Base-by-base conservation (phyloP, 2,329 filamentous ascomycete species). In the Trichophyton simii region DNA sequence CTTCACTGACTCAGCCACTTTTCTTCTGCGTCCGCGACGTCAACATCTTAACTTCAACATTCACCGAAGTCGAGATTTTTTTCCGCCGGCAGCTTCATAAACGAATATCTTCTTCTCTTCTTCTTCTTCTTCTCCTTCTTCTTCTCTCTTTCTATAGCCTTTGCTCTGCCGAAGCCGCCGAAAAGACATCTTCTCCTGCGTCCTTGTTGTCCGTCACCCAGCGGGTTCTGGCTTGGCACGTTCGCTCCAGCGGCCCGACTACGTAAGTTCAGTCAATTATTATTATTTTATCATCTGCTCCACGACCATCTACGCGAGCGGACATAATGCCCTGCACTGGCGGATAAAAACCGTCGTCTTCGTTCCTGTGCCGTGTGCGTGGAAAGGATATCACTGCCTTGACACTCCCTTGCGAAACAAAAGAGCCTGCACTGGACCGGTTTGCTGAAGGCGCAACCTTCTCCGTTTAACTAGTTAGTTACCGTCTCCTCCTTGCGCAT, bases 181-280 rank as follows among this genome's bases (percentile, higher is more conserved):
- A 3, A 22, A 52, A 52, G 46, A 13, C 22, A 52, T 52, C 46
- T 20, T 8, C 41, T 44, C 15, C 11, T 52, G 44, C 20, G 25
- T 28, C 46, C 20, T 52, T 25, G 46, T 28, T 52, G 7, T 25
- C 13, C 13, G 11, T 28, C 11, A 13, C 20, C 13, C 46, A 9
- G 13, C 20, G 46, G 9, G 44, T 25, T 52, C 15, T 36, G 41
- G 31, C 52, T 55, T 55, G 52, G 52, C 52, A 55, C 11, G 15
- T 36, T 38, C 50, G n/a, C 31, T 55, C 52, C 52, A 38, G 28
- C 28, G 52, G 52, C 52, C 52, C 52, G 52, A 55, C 52, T 55
- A n/a, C 52, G 52, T 55, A 55, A 55, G 52, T 55, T 38, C 34
- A 38, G 9, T 38, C 11, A 38, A 13, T 9, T 55, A 38, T 55